Conservation (phyloP, 2,329 filamentous ascomycete species). For the Nigrograna mackinnonii region DNA sequence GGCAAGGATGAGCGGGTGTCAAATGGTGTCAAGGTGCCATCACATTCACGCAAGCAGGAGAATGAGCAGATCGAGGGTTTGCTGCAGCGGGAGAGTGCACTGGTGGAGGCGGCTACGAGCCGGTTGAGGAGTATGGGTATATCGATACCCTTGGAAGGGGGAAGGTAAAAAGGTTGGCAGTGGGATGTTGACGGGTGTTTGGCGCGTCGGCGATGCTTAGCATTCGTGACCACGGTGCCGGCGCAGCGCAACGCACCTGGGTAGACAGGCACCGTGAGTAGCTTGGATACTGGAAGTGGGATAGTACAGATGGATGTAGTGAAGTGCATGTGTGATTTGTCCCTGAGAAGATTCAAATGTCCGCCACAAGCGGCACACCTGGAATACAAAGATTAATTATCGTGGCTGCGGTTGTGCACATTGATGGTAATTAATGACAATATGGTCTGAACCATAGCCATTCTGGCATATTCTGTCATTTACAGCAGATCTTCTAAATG, state of each 20-base stretch:
- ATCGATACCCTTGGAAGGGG: conserved; percentile 16
- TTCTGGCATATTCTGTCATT: no score
- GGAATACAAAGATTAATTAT: no score
- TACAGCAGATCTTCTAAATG: no score
- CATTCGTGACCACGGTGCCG: conserved; percentile 1
- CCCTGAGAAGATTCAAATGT: no score
- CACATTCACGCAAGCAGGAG: conserved; percentile 36
- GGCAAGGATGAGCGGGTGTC: conserved; percentile 15
- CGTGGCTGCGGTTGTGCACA: no score
- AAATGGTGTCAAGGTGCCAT: conserved; percentile 31
- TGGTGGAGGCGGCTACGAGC: conserved; percentile 36
- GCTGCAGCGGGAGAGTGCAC: conserved; percentile 33
- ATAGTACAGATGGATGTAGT: no score
- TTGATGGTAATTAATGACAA: no score
- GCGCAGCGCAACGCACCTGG: no score
- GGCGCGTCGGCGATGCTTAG: conserved; percentile 2
- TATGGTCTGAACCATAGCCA: no score
- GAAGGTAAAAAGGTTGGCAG: not conserved
- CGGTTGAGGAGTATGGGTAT: conserved; percentile 32
- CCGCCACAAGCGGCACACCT: no score
- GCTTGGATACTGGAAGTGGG: no score
- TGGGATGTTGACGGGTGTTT: not conserved
- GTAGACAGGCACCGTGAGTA: not conserved
- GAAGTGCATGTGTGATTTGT: no score
- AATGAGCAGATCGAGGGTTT: conserved; percentile 36